Conservation (phyloP, 2,329 filamentous ascomycete species). For the Pseudogymnoascus pannorum region DNA sequence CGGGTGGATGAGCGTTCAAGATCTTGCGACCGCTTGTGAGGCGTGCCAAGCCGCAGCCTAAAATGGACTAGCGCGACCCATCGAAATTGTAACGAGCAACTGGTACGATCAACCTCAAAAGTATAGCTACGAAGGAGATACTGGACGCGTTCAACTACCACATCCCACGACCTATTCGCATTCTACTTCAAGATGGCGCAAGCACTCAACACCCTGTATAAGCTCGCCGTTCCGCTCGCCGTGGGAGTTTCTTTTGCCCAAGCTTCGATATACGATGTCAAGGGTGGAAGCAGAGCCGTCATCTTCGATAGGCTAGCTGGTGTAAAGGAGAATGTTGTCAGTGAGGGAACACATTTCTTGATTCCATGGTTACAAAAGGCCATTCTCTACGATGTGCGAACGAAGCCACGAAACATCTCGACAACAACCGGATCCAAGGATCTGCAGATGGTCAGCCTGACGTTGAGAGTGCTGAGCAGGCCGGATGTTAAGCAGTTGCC, state of each 20-base stretch:
- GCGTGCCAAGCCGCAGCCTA: constrained; percentile 18
- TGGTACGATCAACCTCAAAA: constrained; percentile 11
- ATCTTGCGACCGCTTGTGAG: constrained; percentile 14
- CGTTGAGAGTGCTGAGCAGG: constrained; percentile 86
- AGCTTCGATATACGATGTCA: constrained; percentile 91
- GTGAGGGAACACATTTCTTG: constrained; percentile 95
- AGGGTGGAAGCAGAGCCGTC: constrained; percentile 86
- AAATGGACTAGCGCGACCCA: constrained; percentile 21
- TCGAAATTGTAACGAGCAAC: constrained; percentile 22
- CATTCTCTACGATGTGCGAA: constrained; percentile 94
- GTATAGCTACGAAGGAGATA: constrained; percentile 1
- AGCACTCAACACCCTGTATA: constrained; percentile 55
- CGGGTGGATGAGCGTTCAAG: constrained; percentile 13
- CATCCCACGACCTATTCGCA: not conserved
- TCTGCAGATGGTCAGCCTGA: constrained; percentile 99
- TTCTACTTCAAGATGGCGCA: constrained; percentile 35
- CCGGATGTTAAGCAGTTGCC: constrained; percentile 88
- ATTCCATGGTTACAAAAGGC: constrained; percentile 92
- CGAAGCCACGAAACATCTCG: constrained; percentile 93
- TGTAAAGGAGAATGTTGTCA: constrained; percentile 87
- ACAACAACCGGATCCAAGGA: constrained; percentile 98
- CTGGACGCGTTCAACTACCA: constrained; percentile 6
- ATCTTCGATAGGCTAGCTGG: constrained; percentile 93
- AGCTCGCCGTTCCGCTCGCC: constrained; percentile 65
- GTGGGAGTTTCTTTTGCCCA: constrained; percentile 61